These are phyloP conservation scores for Hypoxylon lienhwacheense DNA, from an alignment of 495 filamentous ascomycete genomes.

Conservation along the genomic window DNA sequence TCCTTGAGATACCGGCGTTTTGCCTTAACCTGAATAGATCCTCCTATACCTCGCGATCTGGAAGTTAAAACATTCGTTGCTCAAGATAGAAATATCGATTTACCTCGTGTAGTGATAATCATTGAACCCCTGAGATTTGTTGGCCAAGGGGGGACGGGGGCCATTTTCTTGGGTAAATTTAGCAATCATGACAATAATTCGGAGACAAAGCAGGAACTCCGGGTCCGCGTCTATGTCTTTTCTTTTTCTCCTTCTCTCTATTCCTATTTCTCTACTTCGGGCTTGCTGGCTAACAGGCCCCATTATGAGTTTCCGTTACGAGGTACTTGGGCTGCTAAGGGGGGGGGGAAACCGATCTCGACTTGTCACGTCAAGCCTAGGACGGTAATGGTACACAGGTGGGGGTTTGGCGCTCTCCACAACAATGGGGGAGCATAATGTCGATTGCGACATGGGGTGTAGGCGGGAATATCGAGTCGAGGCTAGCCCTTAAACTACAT, in stretches of 20 bases:
- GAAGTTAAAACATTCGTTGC: conserved; percentile 26
- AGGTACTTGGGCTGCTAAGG: conserved; percentile 18
- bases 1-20: conserved; percentile 15
- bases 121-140: conserved; percentile 11
- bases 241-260: conserved; percentile 6
- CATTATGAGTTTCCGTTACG: conserved; percentile 12
- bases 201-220: conserved; percentile 3
- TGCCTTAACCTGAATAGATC: conserved; percentile 31
- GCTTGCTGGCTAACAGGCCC: no score
- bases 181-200: conserved; percentile 6
- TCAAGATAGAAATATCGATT: conserved; percentile 23
- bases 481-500: conserved; percentile 20
- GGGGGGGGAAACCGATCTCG: not conserved
- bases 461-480: conserved; percentile 31
- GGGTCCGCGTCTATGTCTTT: conserved; percentile 3
- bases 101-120: conserved; percentile 28
- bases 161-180: conserved; percentile 15
- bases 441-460: conserved; percentile 28
- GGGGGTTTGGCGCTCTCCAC: conserved; percentile 31
- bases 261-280: no score
- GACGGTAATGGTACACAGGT: conserved; percentile 19
- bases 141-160: conserved; percentile 6
- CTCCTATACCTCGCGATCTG: conserved; percentile 27
- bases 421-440: conserved; percentile 24
- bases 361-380: conserved; percentile 1